Conservation (phyloP, 106 monocot genomes). For the Hemerocallis citrina region DNA sequence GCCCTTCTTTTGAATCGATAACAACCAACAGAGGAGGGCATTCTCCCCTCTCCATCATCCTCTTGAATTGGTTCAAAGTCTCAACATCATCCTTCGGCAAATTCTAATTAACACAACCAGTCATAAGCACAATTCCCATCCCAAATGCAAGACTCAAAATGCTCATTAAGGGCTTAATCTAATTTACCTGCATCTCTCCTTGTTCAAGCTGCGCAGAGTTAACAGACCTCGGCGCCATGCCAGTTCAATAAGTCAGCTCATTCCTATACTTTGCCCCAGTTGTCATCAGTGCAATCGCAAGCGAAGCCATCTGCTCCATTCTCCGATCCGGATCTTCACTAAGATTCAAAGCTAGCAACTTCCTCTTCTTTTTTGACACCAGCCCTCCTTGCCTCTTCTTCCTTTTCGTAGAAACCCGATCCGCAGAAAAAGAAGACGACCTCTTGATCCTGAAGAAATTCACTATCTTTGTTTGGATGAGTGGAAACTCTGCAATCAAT, state of each 20-base stretch:
- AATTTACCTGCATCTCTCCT: slow-evolving; percentile 85
- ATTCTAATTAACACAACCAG: slow-evolving; percentile 28
- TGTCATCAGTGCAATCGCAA: slow-evolving; percentile 74
- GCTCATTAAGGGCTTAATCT: not conserved
- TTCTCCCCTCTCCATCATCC: slow-evolving; percentile 84
- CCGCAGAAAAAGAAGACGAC: not conserved
- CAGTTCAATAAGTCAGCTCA: slow-evolving; percentile 56
- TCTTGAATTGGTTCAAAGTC: slow-evolving; percentile 59
- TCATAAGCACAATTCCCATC: not conserved
- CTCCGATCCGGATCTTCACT: slow-evolving; percentile 47
- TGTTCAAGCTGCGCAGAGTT: slow-evolving; percentile 55
- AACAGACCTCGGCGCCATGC: slow-evolving; percentile 70
- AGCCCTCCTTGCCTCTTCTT: slow-evolving; percentile 29
- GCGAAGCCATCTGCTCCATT: slow-evolving; percentile 88
- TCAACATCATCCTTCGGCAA: slow-evolving; percentile 74
- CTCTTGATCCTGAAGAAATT: slow-evolving; percentile 92
- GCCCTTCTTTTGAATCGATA: slow-evolving; percentile 77
- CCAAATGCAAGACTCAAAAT: no score
- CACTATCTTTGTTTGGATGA: slow-evolving; percentile 92
- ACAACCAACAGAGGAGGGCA: slow-evolving; percentile 88
- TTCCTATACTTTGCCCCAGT: slow-evolving; percentile 70
- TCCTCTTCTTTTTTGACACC: slow-evolving; percentile 70
- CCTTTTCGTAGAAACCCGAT: slow-evolving; percentile 11
- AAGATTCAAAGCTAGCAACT: slow-evolving; percentile 67
- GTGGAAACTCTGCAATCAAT: slow-evolving; percentile 76